Evolutionary conservation across 1,284 basidiomycete species (phyloP), one percentile per base, ranked within the genome.

Genomic region (Phellopilus nigrolimitatus): DNA sequence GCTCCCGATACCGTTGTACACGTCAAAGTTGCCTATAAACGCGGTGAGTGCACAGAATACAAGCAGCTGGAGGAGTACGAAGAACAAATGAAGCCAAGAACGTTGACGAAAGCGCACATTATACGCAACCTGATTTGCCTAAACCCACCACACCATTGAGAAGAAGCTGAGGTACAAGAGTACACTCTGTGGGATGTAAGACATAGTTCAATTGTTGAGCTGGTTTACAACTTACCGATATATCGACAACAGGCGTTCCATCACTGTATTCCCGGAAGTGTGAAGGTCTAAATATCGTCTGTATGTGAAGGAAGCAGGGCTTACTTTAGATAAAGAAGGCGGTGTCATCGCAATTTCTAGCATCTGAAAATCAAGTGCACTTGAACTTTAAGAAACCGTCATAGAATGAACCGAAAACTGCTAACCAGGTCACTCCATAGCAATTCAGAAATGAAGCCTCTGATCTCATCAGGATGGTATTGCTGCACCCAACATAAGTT

Each of bases 141-240:
- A 57, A 9, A 56, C 48, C 56, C 56, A 57, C 56, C 56, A 57
- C 13, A 57, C 54, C 9, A 57, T 39, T 3, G 51, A 51, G 37
- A 58, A 53, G 44, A 55, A 55, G 33, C 13, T 22, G 3, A 53
- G 44, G 13, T 56, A 53, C 15, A 48, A 50, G 9, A 46, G 9
- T 10, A 30, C 41, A n/a, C 37, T 51, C 53, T 54, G 27, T 19
- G 40, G 38, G 13, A 46, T 6, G 8, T 22, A 8, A 13, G 17
- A 15, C 8, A 39, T 5, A 6, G 13, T 2, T 8, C 12, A n/a
- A 17, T 12, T 8, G 12, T 24, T 6, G 8, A 17, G 15, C 9
- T n/a, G 9, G 1, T 13, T 22, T 10, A 12, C 28, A 10, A 31
- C 44, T 40, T 19, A 52, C 51, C 19, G 33, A 37, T 4, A 12